phyloP scores from a whole-genome alignment of 2,329 filamentous ascomycete genomes.

The Bipolaris bicolor region DNA sequence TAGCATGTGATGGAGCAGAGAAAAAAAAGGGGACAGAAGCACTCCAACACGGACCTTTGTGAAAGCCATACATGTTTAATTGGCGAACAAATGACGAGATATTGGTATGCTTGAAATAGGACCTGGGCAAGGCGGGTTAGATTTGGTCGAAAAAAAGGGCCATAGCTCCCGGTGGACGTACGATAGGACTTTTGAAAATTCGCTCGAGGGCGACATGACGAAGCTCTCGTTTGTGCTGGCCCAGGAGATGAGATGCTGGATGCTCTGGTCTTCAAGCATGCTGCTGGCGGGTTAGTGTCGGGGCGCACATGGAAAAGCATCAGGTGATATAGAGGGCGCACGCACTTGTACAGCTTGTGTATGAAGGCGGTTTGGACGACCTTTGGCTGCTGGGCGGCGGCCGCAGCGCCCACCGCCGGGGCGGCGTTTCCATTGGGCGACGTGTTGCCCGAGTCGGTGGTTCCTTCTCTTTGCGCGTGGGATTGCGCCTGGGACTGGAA shows the following conservation, averaged over 20 bases:
- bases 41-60: slow-evolving; percentile 74
- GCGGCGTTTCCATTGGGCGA: slow-evolving; percentile 50
- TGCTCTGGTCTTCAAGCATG: slow-evolving; percentile 93
- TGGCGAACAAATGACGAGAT: slow-evolving; percentile 98
- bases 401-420: slow-evolving; percentile 63
- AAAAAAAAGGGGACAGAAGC: slow-evolving; percentile 1
- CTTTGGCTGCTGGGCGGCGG: slow-evolving; percentile 89
- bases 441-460: slow-evolving; percentile 38
- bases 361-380: slow-evolving; percentile 99
- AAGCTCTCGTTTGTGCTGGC: slow-evolving; percentile 93
- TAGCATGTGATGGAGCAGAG: slow-evolving; percentile 4
- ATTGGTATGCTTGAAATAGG: slow-evolving; percentile 99
- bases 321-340: slow-evolving; percentile 10
- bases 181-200: slow-evolving; percentile 98
- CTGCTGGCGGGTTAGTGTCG: slow-evolving; percentile 58
- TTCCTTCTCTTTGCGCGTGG: slow-evolving; percentile 26
- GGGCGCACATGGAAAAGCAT: slow-evolving; percentile 2
- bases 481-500: slow-evolving; percentile 17
- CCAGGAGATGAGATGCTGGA: slow-evolving; percentile 97
- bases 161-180: slow-evolving; percentile 60
- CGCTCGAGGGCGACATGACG: slow-evolving; percentile 95
- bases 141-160: slow-evolving; percentile 29
- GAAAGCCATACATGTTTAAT: slow-evolving; percentile 99
- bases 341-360: slow-evolving; percentile 97
- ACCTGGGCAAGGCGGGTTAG: slow-evolving; percentile 59